Percentiles rank a stretch among this genome's conserved stretches.
phyloP scores from a whole-genome alignment of 495 filamentous ascomycete species.

The Penicillium goetzii region DNA sequence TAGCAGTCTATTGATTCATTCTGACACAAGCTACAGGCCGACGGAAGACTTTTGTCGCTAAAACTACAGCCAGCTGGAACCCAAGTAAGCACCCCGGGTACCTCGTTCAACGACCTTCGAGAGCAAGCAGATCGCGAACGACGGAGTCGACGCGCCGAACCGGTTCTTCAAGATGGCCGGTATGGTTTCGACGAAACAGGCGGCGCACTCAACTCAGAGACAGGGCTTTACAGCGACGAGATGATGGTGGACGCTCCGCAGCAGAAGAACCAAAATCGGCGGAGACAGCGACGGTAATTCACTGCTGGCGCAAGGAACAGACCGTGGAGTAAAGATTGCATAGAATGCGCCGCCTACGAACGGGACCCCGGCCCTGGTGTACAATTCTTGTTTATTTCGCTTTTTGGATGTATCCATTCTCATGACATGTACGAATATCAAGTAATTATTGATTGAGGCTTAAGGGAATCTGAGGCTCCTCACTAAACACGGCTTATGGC shows the following conservation, averaged over 20 bases:
- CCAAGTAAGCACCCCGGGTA: constrained; percentile 24
- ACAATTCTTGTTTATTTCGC: constrained; percentile 6
- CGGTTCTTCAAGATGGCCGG: constrained; percentile 61
- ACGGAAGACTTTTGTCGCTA: constrained; percentile 80
- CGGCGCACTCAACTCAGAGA: constrained; percentile 28
- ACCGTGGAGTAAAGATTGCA: not conserved
- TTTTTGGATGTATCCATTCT: constrained; percentile 9
- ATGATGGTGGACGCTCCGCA: constrained; percentile 50
- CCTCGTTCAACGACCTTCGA: constrained; percentile 48
- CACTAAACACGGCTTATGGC: not conserved
- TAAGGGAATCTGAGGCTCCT: not conserved
- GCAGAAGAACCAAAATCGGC: constrained; percentile 29
- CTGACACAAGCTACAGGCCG: constrained; percentile 62
- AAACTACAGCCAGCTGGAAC: constrained; percentile 63
- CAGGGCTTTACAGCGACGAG: constrained; percentile 46
- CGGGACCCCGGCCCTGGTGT: not conserved
- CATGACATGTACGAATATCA: constrained; percentile 35
- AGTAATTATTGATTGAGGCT: not conserved
- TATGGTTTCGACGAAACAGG: constrained; percentile 57
- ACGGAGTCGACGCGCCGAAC: constrained; percentile 47
- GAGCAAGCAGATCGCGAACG: constrained; percentile 53
- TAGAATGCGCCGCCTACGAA: not conserved
- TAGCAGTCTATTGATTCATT: not conserved
- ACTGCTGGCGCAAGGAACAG: not conserved
- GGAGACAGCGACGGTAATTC: constrained; percentile 29